Conservation (phyloP, 768 basidiomycete species). For the Chlorophyllum brunneum region DNA sequence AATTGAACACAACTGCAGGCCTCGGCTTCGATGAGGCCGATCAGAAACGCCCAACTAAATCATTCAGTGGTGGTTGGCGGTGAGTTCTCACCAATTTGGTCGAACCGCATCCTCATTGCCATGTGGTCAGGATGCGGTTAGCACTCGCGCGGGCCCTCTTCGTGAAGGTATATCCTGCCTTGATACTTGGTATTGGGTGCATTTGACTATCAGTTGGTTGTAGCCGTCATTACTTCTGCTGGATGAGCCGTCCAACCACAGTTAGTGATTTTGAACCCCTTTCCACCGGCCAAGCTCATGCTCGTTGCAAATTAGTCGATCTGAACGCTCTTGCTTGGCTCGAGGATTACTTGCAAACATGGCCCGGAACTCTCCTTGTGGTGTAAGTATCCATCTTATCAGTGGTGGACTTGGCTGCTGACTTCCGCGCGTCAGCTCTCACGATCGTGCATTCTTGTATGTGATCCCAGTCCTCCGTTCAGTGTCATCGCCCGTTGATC, state of each 20-base stretch:
- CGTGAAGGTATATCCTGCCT: constrained; percentile 62
- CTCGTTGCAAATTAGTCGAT: constrained; percentile 51
- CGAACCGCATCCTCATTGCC: neutral
- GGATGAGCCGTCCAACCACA: constrained; percentile 97
- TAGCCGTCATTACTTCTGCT: constrained; percentile 74
- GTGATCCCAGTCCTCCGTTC: constrained; percentile 17
- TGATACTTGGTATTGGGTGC: neutral
- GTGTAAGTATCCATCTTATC: constrained; percentile 51
- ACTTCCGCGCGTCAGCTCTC: constrained; percentile 54
- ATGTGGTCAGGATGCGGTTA: constrained; percentile 75
- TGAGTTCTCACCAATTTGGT: constrained; percentile 24
- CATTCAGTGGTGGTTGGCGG: constrained; percentile 97
- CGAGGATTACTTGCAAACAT: constrained; percentile 95
- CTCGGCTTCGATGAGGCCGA: constrained; percentile 90
- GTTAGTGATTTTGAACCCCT: constrained; percentile 37
- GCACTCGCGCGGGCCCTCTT: constrained; percentile 94
- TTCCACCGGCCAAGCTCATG: neutral
- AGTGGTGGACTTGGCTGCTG: constrained; percentile 1
- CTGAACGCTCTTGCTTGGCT: constrained; percentile 96
- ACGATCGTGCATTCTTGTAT: constrained; percentile 94
- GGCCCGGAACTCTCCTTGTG: constrained; percentile 87
- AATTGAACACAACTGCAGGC: constrained; percentile 37
- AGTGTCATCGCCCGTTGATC: neutral
- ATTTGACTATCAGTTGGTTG: constrained; percentile 8
- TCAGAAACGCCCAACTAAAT: constrained; percentile 76